Base-by-base conservation (phyloP, 1,139 yeast species). In the Suhomyces atakaporum region DNA sequence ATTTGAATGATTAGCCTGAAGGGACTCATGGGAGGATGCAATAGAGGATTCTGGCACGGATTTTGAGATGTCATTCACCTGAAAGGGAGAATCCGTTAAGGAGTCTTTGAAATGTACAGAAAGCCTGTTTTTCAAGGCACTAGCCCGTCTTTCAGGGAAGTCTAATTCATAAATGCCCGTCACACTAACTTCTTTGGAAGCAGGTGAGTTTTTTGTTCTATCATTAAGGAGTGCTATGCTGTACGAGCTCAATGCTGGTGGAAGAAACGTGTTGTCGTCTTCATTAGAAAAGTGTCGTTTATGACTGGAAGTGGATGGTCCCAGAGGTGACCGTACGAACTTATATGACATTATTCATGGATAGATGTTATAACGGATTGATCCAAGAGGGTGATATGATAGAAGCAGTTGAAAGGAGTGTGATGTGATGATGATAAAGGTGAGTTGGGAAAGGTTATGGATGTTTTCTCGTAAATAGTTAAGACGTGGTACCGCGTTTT, bases 161-260 rank as follows among this genome's bases (percentile, higher is more conserved):
- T 65, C 70, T 32, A 61, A 40, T 34, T 60, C 63, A 44, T 65
- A 65, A 7, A 63, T 52, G 4, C 70, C 69, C 2, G 67, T 62
- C 12, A 62, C 49, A 37, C 45, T 30, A 22, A 14, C 20, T 12
- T 27, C 13, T 12, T 31, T 33, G 30, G 35, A 35, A 4, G 18
- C 16, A 18, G 37, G 36, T 12, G 39, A 37, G 3, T 25, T 26
- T 23, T 25, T 38, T 35, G 54, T 44, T 30, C 49, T 46, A 26
- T 59, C 66, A 43, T 62, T 61, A 34, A 67, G 53, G 34, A 61
- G 54, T 25, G 73, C 71, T 35, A 68, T 58, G 46, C 71, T 58
- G 43, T 80, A 81, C 9, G 82, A 74, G 51, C 86, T 80, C 45
- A 82, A 64, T 10, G 79, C 79, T 2, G 88, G 88, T 0, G 87